phyloP scores from a whole-genome alignment of 768 basidiomycete genomes.

The Naganishia vaughanmartiniae region DNA sequence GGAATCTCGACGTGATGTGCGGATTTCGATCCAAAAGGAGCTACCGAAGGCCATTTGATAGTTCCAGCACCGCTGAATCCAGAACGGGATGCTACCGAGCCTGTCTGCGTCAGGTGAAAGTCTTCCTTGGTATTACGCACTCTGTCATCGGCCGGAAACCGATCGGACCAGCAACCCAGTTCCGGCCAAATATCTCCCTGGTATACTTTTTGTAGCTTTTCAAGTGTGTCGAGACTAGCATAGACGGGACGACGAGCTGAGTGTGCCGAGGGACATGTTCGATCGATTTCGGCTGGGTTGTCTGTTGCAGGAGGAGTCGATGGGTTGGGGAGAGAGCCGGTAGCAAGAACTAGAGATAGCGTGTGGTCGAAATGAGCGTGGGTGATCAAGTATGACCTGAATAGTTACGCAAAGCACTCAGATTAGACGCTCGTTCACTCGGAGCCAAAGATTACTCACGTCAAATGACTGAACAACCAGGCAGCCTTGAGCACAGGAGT shows the following conservation, averaged over 20 bases:
- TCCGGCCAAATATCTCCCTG: slow-evolving; percentile 49
- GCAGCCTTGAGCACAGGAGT: slow-evolving; percentile 45
- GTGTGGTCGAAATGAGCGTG: slow-evolving; percentile 92
- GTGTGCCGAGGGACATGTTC: neutral
- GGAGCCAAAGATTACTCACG: slow-evolving; percentile 35
- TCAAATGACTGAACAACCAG: slow-evolving; percentile 46
- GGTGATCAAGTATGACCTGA: slow-evolving; percentile 77
- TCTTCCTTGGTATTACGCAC: neutral
- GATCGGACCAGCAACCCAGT: slow-evolving; percentile 40
- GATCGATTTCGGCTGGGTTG: neutral
- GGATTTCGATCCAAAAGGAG: neutral
- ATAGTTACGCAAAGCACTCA: neutral
- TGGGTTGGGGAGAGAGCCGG: slow-evolving; percentile 63
- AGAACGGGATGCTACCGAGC: neutral
- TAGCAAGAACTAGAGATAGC: slow-evolving; percentile 73
- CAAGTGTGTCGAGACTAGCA: slow-evolving; percentile 42
- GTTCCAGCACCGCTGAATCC: neutral
- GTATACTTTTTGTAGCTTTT: slow-evolving; percentile 41
- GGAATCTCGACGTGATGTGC: neutral
- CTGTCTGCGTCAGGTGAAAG: neutral
- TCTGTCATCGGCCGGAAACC: slow-evolving; percentile 6
- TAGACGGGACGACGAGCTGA: slow-evolving; percentile 18
- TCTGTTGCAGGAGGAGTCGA: slow-evolving; percentile 1
- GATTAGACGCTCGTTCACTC: slow-evolving; percentile 30
- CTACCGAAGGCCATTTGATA: too few relatives aligned